These are phyloP conservation scores for Phlebiopsis gigantea DNA, from an alignment of 768 basidiomycete genomes.

Conservation along the genomic window DNA sequence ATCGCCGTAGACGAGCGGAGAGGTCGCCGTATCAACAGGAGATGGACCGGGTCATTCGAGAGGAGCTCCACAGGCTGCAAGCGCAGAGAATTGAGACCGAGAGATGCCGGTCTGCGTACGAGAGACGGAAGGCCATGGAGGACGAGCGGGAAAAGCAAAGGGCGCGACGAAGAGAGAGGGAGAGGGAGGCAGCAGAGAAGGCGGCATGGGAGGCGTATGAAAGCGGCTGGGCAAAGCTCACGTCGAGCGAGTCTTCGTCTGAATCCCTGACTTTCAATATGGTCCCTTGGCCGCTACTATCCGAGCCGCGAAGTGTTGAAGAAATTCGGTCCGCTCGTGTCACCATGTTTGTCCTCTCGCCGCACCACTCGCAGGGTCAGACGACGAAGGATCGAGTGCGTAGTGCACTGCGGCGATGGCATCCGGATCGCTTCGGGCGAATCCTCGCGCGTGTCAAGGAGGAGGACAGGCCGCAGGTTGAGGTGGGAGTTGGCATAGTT, in stretches of 20 bases:
- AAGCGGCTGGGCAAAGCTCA: slow-evolving; percentile 52
- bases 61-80: slow-evolving; percentile 20
- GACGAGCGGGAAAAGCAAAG: slow-evolving; percentile 31
- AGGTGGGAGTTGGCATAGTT: slow-evolving; percentile 61
- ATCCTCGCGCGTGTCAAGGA: slow-evolving; percentile 46
- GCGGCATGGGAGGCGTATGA: slow-evolving; percentile 67
- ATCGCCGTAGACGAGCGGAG: slow-evolving; percentile 22
- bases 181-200: slow-evolving; percentile 40
- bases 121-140: slow-evolving; percentile 36
- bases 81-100: slow-evolving; percentile 19
- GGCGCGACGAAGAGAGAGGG: slow-evolving; percentile 37
- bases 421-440: slow-evolving; percentile 72
- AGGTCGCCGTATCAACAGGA: slow-evolving; percentile 10
- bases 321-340: slow-evolving; percentile 56
- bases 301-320: slow-evolving; percentile 35
- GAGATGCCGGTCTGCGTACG: slow-evolving; percentile 23
- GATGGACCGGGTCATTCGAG: slow-evolving; percentile 16
- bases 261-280: slow-evolving; percentile 50
- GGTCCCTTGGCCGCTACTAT: slow-evolving; percentile 68
- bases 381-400: slow-evolving; percentile 63
- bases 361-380: slow-evolving; percentile 53
- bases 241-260: slow-evolving; percentile 22
- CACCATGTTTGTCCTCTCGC: slow-evolving; percentile 55
- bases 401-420: slow-evolving; percentile 68
- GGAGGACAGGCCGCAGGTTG: slow-evolving; percentile 46